Base-by-base conservation (phyloP, 768 basidiomycete genomes). In the Tremella yokohamensis region DNA sequence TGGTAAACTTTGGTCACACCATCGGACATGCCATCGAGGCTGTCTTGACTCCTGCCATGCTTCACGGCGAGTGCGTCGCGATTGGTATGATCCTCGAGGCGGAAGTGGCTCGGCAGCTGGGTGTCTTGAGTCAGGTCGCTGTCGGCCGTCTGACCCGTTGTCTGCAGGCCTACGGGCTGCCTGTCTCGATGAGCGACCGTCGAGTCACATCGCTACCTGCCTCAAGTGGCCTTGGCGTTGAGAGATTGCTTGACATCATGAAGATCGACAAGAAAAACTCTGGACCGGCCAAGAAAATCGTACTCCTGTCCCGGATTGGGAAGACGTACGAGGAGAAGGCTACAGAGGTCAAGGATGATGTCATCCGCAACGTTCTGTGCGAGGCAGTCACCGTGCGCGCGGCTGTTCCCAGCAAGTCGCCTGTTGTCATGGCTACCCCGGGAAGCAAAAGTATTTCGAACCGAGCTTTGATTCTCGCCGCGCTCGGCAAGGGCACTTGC, bases 21-120 rank as follows among this genome's bases (percentile, higher is more conserved):
- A 93, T 99, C 69, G 96, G 96, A 0, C 96, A 99, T 79, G 96
- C 94, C 15, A 93, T 98, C 69, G 96, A 99, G 78, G 96, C 92
- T 8, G 84, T 98, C 39, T 80, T 98, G 56, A 94, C 94, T 0
- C 94, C 94, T 18, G 83, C 86, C 15, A 87, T 97, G 61, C 84
- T 99, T 11, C 96, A 99, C 66, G 96, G 96, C 42, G 96, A 99
- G 77, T 97, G 94, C 67, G 86, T 99, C 69, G 85, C 87, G 56
- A 83, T 98, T 24, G 96, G 96, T 2, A 98, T 97, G 87, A 87
- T 98, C 55, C 84, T 98, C 45, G 96, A 99, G 76, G 94, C 88
- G 15, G 94, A 99, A 76, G 82, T 98, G 42, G 87, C 96, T 2
- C 82, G 96, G 8, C 86, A 85, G 62, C 82, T 93, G 68, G 94